phyloP scores from a whole-genome alignment of 2,329 filamentous ascomycete species.

The Ceratocystis lukuohia region DNA sequence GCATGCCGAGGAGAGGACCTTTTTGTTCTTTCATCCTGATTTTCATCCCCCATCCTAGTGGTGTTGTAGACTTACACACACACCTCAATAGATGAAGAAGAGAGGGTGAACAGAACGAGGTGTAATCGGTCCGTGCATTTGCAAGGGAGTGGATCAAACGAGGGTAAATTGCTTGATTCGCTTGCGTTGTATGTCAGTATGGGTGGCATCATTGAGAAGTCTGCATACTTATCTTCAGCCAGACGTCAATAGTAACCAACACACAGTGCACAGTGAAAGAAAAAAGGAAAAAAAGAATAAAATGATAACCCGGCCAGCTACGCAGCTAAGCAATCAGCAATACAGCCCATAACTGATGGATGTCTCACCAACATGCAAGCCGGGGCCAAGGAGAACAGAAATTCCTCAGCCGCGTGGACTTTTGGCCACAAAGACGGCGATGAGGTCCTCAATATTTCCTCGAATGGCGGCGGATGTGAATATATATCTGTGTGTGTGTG shows the following conservation, averaged over 20 bases:
- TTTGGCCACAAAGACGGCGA: background rate
- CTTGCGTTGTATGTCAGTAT: too few species aligned
- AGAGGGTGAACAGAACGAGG: background rate
- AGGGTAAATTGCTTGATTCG: too few species aligned
- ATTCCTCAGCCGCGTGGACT: background rate
- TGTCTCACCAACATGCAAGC: background rate
- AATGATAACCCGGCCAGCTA: background rate
- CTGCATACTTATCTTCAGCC: background rate
- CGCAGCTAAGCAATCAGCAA: background rate
- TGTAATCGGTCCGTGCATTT: constrained; percentile 1
- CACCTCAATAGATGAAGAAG: background rate
- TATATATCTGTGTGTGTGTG: background rate
- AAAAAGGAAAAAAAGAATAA: background rate
- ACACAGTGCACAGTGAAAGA: background rate
- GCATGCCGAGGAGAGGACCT: background rate
- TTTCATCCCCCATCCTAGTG: background rate
- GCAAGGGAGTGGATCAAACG: background rate
- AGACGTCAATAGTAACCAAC: background rate
- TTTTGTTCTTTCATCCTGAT: background rate
- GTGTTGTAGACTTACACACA: background rate
- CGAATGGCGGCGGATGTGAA: background rate
- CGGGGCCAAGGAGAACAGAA: background rate
- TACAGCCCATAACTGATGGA: background rate
- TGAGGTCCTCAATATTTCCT: background rate
- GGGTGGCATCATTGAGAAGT: background rate